A percentile compares a stretch with the other conserved stretches of the same genome.
Evolutionary conservation across 1,139 yeast genomes (phyloP).

Genomic region (Geotrichum siamense): DNA sequence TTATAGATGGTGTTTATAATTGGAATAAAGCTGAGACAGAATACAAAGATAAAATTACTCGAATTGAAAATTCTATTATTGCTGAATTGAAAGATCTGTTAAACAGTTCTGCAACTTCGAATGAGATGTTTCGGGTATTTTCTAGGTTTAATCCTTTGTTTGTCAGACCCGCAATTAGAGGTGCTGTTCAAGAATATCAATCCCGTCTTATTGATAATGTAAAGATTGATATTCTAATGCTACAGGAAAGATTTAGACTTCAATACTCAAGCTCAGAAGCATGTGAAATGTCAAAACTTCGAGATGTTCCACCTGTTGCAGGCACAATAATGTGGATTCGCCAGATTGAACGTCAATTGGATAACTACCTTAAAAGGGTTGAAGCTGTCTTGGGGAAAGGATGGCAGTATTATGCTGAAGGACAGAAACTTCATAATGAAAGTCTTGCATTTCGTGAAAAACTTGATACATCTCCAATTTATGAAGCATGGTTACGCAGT

Average conservation of each 20-base stretch:
- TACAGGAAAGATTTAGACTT: slow-evolving; percentile 39
- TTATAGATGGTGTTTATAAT: slow-evolving; percentile 28
- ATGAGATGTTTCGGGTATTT: slow-evolving; percentile 47
- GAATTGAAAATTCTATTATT: slow-evolving; percentile 44
- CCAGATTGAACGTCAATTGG: slow-evolving; percentile 43
- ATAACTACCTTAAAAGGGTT: slow-evolving; percentile 39
- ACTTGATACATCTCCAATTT: slow-evolving; percentile 41
- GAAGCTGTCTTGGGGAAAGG: slow-evolving; percentile 57
- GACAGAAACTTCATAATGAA: slow-evolving; percentile 52
- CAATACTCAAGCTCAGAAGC: slow-evolving; percentile 35
- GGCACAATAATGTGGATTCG: slow-evolving; percentile 46
- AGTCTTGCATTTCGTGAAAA: slow-evolving; percentile 42
- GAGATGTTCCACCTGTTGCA: slow-evolving; percentile 45
- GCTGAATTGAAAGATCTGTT: slow-evolving; percentile 38
- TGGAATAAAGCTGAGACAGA: slow-evolving; percentile 40
- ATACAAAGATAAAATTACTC: slow-evolving; percentile 40
- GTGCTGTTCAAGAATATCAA: slow-evolving; percentile 52
- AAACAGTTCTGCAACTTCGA: slow-evolving; percentile 38
- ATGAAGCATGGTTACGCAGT: slow-evolving; percentile 43
- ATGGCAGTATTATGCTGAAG: slow-evolving; percentile 73
- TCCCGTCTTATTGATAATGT: slow-evolving; percentile 43
- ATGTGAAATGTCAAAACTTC: slow-evolving; percentile 33
- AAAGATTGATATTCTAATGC: slow-evolving; percentile 40
- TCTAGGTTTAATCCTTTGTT: slow-evolving; percentile 44
- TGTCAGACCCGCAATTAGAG: slow-evolving; percentile 45